Evolutionary conservation across 768 basidiomycete genomes (phyloP), one percentile per base, ranked within the genome.

Genomic region (Suillus subluteus): DNA sequence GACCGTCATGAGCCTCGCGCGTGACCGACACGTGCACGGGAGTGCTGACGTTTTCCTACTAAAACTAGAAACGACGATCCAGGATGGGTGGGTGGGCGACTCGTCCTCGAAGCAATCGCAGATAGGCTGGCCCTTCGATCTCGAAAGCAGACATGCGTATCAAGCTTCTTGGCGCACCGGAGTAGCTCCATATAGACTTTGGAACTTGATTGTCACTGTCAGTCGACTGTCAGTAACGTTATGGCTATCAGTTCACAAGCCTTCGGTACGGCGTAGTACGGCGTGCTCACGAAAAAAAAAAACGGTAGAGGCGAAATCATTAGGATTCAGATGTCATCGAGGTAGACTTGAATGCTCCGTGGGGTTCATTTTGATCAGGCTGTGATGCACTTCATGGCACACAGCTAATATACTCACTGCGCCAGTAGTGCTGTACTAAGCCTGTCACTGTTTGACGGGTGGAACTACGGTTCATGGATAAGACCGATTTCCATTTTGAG

Each of bases 401-500:
- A 30, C 12, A 11, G 18, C 15, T 55, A 30, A 55, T 55, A 26
- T 23, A 50, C 12, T 23, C 23, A 30, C 48, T 23, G 4, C 12
- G 23, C 48, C 23, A n/a, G 46, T 32, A 32, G 35, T 35, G 35
- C 35, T 35, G 35, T 35, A 3, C 5, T 3, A 5, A 35, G 35
- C 35, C 37, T 37, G 37, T 37, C 37, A 37, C 37, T 37, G 37
- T 2, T 37, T 37, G 37, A 37, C 37, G 37, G 37, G 40, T 41
- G 40, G 13, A 41, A 13, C 13, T 48, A 46, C 21, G 41, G 15
- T 41, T 4, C 11, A 15, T 43, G 58, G 59, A 61, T 58, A 55
- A 64, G 26, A 58, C n/a, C 12, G 32, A 62, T 64, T 64, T 41
- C 63, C 26, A 40, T 64, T 64, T 64, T 40, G 58, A 35, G 63